phyloP scores from a whole-genome alignment of 1,284 basidiomycete genomes.

The Ganoderma multipileum region DNA sequence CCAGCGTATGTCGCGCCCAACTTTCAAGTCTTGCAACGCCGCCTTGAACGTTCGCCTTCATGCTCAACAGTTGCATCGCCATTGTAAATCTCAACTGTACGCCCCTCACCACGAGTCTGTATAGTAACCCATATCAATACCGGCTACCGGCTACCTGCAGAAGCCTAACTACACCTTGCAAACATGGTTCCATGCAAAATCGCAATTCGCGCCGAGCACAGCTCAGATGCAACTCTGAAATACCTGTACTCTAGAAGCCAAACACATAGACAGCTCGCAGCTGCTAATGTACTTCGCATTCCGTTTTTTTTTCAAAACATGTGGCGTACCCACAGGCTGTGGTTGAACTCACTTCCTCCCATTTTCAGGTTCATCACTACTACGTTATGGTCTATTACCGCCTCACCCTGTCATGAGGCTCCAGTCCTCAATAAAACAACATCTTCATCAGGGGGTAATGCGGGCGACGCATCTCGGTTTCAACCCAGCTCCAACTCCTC shows the following conservation, averaged over 20 bases:
- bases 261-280: neutral
- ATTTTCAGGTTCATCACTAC: neutral
- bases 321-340: neutral
- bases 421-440: constrained; percentile 3
- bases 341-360: neutral
- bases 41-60: neutral
- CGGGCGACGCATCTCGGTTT: neutral
- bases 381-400: neutral
- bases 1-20: neutral
- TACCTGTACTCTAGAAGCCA: neutral
- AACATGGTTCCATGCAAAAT: constrained; percentile 1
- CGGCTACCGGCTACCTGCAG: neutral
- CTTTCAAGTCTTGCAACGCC: neutral
- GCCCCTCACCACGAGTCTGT: too few relatives aligned
- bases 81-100: neutral
- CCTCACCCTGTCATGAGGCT: neutral
- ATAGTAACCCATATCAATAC: too few relatives aligned
- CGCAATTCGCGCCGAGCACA: neutral
- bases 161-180: neutral
- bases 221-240: neutral
- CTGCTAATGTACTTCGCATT: neutral
- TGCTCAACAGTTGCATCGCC: neutral
- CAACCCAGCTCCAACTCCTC: neutral
- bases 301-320: neutral
- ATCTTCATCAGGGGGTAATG: neutral